Evolutionary conservation across 306 rosid genomes (phyloP), one percentile per base, ranked within the genome.

Genomic region (Fragaria ananassa): DNA sequence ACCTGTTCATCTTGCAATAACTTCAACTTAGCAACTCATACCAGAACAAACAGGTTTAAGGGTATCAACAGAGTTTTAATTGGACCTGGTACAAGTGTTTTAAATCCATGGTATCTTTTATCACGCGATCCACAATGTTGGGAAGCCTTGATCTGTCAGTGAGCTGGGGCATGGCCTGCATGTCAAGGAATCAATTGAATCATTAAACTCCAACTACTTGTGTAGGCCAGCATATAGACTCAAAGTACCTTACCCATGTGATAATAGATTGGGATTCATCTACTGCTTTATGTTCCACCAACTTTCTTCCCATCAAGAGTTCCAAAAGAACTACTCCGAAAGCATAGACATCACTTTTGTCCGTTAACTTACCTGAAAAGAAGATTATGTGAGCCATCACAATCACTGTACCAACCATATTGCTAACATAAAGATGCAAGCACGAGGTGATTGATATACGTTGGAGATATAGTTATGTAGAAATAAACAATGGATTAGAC

Each of bases 131-230:
- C 54, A 95, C 80, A 77, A 90, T 79, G 78, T 82, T 89, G 35
- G 92, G 96, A 81, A 95, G 96, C 85, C 88, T 90, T 23, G 91
- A 84, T 82, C 98, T 83, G 81, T 95, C 96, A 2, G 93, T 89
- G 71, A 95, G 89, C 81, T 92, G 97, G 68, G 97, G 97, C 88
- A 92, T 88, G 71, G 98, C 98, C 98, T 95, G 85, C 87, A 88
- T 68, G 74, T 81, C 67, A 51, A 75, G 34, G 19, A 60, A 72
- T 64, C 6, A 68, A 35, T 10, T 49, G 68, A 62, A 41, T 39
- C 78, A 49, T 49, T 37, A 60, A n/a, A 25, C 70, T 57, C 65
- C 18, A 50, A 74, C 41, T 14, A 45, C 54, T 27, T 8, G 37
- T 31, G 42, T 74, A 1, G 54, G 23, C 31, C 53, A 62, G 46